Base-by-base conservation (phyloP, 1,139 yeast species). In the Debaryomycetaceae sp. region DNA sequence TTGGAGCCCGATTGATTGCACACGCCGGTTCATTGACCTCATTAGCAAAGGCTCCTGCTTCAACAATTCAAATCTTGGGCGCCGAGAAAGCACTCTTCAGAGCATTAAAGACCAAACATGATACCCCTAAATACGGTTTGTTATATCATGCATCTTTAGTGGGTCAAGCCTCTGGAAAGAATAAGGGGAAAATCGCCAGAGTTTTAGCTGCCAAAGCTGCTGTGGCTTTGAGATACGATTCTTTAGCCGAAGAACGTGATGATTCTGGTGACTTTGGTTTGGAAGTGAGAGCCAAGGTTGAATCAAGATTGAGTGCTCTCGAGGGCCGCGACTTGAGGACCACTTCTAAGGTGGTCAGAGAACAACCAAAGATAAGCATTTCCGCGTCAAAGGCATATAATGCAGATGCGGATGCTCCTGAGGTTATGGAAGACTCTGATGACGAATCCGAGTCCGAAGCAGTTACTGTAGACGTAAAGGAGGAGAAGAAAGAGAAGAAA, bases 71-170 rank as follows among this genome's bases (percentile, higher is more conserved):
- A 78, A 93, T 93, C 57, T 80, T 93, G 62, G 99, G 99, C 72
- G 99, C 99, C 57, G 99, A 93, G 75, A 93, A 93, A 82, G 99
- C 99, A 42, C 79, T 93, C 55, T 93, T 93, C 81, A 86, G 99
- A 76, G 99, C 99, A 55, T 81, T 93, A 66, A 93, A 93, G 79
- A 93, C 99, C 56, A 93, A 93, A 76, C 97, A 95, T 66, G 91
- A 93, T 75, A 93, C 99, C 51, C 99, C 99, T 60, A 93, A 93
- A 71, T 93, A 93, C 68, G 99, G 99, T 66, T 80, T 93, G 66
- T 88, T 93, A 62, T 93, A 93, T 77, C 98, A 93, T 75, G 90
- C 98, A 46, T 86, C 97, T 34, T 88, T 93, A 66, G 91, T 93
- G 59, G 97, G 98, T 56, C 89, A 87, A 75, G 99, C 99, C 46